These are phyloP conservation scores for Bimuria novae-zelandiae DNA, from an alignment of 2,329 filamentous ascomycete species.

Conservation along the genomic window DNA sequence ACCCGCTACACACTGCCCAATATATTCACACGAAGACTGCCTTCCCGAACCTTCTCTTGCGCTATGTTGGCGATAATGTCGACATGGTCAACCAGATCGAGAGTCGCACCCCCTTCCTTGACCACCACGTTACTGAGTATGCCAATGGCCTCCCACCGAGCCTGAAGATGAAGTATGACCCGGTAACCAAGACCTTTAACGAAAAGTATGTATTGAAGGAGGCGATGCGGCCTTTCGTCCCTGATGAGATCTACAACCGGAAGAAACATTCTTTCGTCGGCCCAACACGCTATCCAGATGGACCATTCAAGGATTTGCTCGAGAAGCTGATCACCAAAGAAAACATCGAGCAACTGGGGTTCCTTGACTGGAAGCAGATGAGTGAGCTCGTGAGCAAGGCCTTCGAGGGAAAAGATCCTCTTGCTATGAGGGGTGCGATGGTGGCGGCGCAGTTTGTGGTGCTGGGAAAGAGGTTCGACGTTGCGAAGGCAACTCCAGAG, in stretches of 20 bases:
- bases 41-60: neutral
- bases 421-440: neutral
- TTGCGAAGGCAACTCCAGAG: neutral
- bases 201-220: neutral
- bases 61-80: neutral
- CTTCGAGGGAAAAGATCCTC: neutral
- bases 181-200: neutral
- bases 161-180: neutral
- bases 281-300: neutral
- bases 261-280: neutral
- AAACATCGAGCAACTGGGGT: neutral
- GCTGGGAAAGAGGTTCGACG: neutral
- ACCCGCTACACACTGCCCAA: neutral
- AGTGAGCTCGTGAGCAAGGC: neutral
- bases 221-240: neutral
- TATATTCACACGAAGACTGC: neutral
- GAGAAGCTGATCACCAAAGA: neutral
- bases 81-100: neutral
- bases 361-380: neutral
- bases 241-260: neutral
- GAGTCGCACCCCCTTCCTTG: neutral
- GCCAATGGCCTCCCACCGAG: neutral
- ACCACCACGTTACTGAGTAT: neutral
- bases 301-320: neutral
- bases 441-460: neutral